phyloP scores from a whole-genome alignment of 129 eudicot species.

The Solidago caesia region DNA sequence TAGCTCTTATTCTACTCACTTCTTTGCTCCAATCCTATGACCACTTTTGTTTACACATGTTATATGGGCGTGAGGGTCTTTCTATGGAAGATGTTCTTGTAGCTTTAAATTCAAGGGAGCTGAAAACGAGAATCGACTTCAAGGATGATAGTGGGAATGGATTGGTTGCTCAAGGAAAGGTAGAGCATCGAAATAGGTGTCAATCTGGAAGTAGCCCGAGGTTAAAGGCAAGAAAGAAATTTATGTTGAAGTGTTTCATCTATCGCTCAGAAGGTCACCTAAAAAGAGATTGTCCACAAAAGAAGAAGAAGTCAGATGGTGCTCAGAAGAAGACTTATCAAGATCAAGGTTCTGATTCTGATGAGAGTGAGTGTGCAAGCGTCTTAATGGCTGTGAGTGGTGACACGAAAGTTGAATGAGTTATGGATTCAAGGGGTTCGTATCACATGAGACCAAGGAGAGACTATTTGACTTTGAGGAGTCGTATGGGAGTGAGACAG shows the following conservation, averaged over 20 bases:
- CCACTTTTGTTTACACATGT: neutral
- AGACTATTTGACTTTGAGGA: neutral
- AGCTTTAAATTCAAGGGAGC: neutral
- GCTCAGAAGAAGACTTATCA: no score
- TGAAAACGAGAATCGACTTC: neutral
- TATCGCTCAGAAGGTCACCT: neutral
- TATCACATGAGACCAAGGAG: neutral
- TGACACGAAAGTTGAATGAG: neutral
- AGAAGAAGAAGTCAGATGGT: neutral
- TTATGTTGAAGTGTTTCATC: neutral
- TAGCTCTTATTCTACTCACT: neutral
- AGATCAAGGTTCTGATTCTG: neutral
- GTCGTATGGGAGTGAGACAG: neutral
- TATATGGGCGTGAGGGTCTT: neutral
- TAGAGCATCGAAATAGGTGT: neutral
- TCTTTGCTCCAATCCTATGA: neutral
- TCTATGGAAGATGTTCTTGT: neutral
- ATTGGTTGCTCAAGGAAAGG: neutral
- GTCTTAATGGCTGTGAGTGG: neutral
- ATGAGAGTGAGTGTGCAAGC: neutral
- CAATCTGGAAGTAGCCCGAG: neutral
- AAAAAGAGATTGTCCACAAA: neutral
- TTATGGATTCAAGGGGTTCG: neutral
- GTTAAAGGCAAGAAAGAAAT: neutral
- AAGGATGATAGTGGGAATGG: neutral